Evolutionary conservation across 306 rosid species (phyloP).

Genomic region (Cucurbita moschata): DNA sequence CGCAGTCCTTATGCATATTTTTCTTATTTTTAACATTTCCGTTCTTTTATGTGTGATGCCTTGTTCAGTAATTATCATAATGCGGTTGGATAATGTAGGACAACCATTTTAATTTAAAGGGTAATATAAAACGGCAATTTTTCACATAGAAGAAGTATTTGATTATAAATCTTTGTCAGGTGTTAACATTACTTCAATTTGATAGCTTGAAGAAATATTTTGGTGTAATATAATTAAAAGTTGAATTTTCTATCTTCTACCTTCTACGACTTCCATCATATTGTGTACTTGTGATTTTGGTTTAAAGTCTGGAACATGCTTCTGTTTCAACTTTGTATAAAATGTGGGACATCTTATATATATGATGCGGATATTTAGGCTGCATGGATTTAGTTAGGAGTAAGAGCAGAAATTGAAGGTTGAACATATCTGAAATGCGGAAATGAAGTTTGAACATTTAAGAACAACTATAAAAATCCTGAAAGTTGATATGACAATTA

Average conservation of each 20-base stretch:
- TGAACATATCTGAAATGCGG: neutral
- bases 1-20: neutral
- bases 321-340: neutral
- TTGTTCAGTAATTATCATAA: neutral
- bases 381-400: neutral
- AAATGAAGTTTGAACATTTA: neutral
- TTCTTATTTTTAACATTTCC: neutral
- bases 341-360: neutral
- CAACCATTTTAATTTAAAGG: neutral
- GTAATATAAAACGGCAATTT: neutral
- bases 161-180: neutral
- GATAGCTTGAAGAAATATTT: neutral
- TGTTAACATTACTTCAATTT: neutral
- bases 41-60: neutral
- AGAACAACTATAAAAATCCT: neutral
- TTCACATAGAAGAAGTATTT: neutral
- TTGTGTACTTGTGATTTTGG: neutral
- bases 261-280: neutral
- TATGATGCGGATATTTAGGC: neutral
- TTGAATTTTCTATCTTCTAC: neutral
- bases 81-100: neutral
- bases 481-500: neutral
- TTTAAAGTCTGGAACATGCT: neutral
- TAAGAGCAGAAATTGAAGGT: neutral
- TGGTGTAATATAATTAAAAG: neutral